Evolutionary conservation across 2,329 filamentous ascomycete species (phyloP).

Genomic region (Xylariaceae sp.): DNA sequence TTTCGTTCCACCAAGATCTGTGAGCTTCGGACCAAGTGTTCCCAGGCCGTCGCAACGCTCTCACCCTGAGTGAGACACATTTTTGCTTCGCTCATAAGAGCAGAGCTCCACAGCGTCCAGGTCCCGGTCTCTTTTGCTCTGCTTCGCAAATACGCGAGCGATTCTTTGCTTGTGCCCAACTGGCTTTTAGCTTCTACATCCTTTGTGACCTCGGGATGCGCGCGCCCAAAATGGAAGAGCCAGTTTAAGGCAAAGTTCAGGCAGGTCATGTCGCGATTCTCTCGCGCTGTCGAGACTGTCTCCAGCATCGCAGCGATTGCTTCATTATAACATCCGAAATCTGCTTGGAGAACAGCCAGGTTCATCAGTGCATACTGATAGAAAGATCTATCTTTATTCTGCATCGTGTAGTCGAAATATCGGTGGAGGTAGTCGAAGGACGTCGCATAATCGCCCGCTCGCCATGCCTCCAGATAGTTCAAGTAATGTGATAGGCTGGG

Average conservation of each 20-base stretch:
- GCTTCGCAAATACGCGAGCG: constrained; percentile 73
- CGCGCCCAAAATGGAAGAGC: constrained; percentile 90
- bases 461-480: constrained; percentile 86
- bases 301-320: constrained; percentile 93
- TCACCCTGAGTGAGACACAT: constrained; percentile 67
- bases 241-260: constrained; percentile 94
- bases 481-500: constrained; percentile 74
- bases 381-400: constrained; percentile 72
- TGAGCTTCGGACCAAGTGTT: constrained; percentile 75
- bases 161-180: constrained; percentile 74
- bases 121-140: constrained; percentile 83
- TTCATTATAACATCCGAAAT: constrained; percentile 87
- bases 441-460: constrained; percentile 80
- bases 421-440: constrained; percentile 88
- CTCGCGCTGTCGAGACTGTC: constrained; percentile 86
- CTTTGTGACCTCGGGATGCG: constrained; percentile 69
- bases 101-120: constrained; percentile 78
- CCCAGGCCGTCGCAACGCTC: constrained; percentile 59
- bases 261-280: constrained; percentile 87
- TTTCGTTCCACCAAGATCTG: constrained; percentile 76
- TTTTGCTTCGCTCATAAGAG: constrained; percentile 80
- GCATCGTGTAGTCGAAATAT: constrained; percentile 96
- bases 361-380: constrained; percentile 96
- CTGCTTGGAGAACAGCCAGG: constrained; percentile 85
- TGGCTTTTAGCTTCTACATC: constrained; percentile 66